phyloP scores from a whole-genome alignment of 2,329 filamentous ascomycete species.

The Ophiognomonia clavigignenti-juglandacearum region DNA sequence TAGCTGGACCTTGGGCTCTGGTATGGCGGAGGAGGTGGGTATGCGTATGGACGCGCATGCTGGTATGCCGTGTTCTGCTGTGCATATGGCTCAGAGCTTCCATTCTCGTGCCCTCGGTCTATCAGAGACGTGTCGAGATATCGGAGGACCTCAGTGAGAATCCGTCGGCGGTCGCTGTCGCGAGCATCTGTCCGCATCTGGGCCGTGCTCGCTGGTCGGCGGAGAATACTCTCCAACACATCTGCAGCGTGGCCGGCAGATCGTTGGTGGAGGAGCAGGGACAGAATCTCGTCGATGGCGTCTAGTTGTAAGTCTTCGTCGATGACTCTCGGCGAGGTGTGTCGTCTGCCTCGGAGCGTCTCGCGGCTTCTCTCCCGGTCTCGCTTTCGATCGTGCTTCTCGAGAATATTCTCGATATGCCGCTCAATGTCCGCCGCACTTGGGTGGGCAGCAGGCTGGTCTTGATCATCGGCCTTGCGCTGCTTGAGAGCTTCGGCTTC shows the following conservation, averaged over 20 bases:
- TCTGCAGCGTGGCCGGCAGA: background rate
- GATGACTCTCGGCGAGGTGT: background rate
- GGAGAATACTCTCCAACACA: constrained; percentile 1
- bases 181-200: background rate
- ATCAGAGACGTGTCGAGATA: background rate
- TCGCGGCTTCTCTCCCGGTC: background rate
- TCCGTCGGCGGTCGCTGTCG: background rate
- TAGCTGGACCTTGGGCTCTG: background rate
- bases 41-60: background rate
- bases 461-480: background rate
- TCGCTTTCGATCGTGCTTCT: background rate
- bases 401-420: background rate
- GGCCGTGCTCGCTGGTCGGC: background rate
- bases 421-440: background rate
- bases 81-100: too few species aligned
- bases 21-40: background rate
- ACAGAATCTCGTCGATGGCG: background rate
- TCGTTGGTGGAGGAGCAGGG: background rate
- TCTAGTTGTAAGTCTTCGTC: background rate
- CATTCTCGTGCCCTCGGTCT: too few species aligned
- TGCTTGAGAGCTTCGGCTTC: background rate
- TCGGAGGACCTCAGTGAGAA: constrained; percentile 3
- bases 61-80: background rate
- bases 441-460: background rate
- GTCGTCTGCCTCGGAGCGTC: background rate